phyloP scores from a whole-genome alignment of 2,329 filamentous ascomycete genomes.

The Aureobasidium sp. region DNA sequence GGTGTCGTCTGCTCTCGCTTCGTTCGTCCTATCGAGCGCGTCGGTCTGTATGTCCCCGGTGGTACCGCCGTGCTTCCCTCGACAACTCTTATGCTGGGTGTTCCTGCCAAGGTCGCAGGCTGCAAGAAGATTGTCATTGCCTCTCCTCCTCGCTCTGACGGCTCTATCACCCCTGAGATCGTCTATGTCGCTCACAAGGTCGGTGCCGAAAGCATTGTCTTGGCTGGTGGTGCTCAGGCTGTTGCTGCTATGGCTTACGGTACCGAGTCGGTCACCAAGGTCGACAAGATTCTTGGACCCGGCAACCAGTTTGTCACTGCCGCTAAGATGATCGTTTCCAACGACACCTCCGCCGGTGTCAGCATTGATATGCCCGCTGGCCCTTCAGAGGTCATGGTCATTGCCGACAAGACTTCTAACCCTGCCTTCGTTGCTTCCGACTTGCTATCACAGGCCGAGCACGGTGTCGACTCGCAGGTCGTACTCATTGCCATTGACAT shows the following conservation, averaged over 20 bases:
- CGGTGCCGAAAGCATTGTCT: conserved; percentile 88
- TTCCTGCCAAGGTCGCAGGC: conserved; percentile 94
- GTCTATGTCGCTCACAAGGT: conserved; percentile 97
- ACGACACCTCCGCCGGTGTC: conserved; percentile 91
- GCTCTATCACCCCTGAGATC: conserved; percentile 89
- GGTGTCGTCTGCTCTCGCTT: conserved; percentile 93
- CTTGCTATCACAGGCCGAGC: conserved; percentile 89
- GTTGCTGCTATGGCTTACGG: conserved; percentile 96
- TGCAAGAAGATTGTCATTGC: conserved; percentile 93
- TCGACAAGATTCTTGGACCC: conserved; percentile 96
- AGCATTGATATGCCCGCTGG: conserved; percentile 98
- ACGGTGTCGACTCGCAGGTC: conserved; percentile 93
- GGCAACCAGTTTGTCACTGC: conserved; percentile 98
- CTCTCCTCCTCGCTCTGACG: conserved; percentile 81
- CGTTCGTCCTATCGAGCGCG: conserved; percentile 82
- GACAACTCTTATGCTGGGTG: conserved; percentile 94
- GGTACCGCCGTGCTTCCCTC: conserved; percentile 96
- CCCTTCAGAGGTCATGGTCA: conserved; percentile 91
- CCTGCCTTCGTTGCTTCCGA: conserved; percentile 95
- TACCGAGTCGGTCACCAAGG: conserved; percentile 87
- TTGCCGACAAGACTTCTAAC: conserved; percentile 81
- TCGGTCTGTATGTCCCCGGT: conserved; percentile 93
- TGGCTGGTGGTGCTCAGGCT: conserved; percentile 91
- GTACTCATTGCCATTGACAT: conserved; percentile 82
- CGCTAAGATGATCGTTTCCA: conserved; percentile 96